A percentile compares a stretch with the other conserved stretches of the same genome.
Evolutionary conservation across 345 rosid species (phyloP).

Genomic region (Durio zibethinus): DNA sequence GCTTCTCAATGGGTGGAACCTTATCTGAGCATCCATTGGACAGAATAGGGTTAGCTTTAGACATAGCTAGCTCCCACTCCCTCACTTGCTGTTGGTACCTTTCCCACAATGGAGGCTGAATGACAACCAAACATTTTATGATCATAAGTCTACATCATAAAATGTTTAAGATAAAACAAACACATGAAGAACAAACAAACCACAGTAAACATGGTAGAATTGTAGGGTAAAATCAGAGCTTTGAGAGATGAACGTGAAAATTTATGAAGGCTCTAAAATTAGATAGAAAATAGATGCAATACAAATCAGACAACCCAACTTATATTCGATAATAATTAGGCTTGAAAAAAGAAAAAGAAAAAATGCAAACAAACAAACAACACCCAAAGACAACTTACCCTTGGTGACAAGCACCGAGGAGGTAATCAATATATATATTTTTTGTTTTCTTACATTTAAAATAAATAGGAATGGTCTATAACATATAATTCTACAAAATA

Average conservation of each 20-base stretch:
- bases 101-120: conserved; percentile 95
- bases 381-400: neutral
- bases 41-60: conserved; percentile 36
- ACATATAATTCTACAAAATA: neutral
- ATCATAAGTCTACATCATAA: conserved; percentile 4
- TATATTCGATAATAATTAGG: neutral
- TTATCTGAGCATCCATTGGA: conserved; percentile 53
- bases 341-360: neutral
- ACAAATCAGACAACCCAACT: neutral
- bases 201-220: neutral
- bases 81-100: conserved; percentile 71
- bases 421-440: neutral
- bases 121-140: conserved; percentile 12
- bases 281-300: neutral
- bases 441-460: neutral
- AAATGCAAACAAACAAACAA: neutral
- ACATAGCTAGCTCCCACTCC: conserved; percentile 71
- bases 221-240: neutral
- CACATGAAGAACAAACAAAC: neutral
- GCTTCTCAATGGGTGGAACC: conserved; percentile 57
- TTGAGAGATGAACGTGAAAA: neutral
- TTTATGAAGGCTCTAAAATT: neutral
- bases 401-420: neutral
- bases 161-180: neutral
- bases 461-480: neutral